These are phyloP conservation scores for barrel medic (Medicago truncatula) DNA, from an alignment of 306 rosid species.

Conservation along the genomic window DNA sequence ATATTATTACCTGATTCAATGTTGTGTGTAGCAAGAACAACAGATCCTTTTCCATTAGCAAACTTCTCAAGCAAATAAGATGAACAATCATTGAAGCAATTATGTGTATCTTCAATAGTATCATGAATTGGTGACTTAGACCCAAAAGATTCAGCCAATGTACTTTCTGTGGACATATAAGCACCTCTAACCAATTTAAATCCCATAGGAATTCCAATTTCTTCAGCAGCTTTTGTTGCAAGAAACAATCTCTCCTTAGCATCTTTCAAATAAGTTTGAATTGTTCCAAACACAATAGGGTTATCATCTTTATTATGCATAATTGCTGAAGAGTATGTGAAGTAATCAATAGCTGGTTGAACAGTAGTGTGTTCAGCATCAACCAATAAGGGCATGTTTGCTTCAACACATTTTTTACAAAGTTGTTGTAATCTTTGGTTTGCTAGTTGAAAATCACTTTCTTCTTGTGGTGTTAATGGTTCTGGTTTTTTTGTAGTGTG, in stretches of 20 bases:
- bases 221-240: constrained; percentile 56
- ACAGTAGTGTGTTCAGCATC: constrained; percentile 87
- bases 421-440: constrained; percentile 63
- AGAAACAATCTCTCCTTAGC: constrained; percentile 70
- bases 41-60: constrained; percentile 57
- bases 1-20: constrained; percentile 75
- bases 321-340: constrained; percentile 79
- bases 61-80: constrained; percentile 67
- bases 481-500: constrained; percentile 73
- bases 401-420: constrained; percentile 57
- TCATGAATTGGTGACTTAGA: constrained; percentile 73
- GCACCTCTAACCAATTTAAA: constrained; percentile 92
- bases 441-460: constrained; percentile 60
- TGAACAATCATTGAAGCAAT: constrained; percentile 72
- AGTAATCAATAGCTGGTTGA: constrained; percentile 92
- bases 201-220: constrained; percentile 71
- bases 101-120: constrained; percentile 71
- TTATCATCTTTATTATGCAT: constrained; percentile 54
- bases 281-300: constrained; percentile 73
- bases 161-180: constrained; percentile 78
- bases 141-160: constrained; percentile 66
- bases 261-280: constrained; percentile 86
- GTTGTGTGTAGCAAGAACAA: constrained; percentile 91
- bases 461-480: constrained; percentile 66
- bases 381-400: constrained; percentile 61